Conservation (phyloP, 2,329 filamentous ascomycete genomes). For the Fusarium sulawesiense region DNA sequence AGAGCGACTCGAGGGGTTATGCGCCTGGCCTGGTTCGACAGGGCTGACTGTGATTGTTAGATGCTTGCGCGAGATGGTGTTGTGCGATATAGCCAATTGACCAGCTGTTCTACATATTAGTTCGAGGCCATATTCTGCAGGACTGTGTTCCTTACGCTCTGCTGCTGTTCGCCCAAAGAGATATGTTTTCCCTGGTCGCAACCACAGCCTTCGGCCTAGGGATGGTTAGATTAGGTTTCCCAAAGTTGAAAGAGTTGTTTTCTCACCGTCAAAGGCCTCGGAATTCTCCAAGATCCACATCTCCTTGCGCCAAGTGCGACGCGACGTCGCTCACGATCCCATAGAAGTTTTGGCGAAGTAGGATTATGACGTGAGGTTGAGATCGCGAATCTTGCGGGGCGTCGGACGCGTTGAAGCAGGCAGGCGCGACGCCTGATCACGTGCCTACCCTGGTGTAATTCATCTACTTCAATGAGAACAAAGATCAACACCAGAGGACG, state of each 20-base stretch:
- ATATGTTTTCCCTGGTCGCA: slow-evolving; percentile 86
- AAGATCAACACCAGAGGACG: background rate
- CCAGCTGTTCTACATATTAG: slow-evolving; percentile 61
- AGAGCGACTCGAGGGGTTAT: slow-evolving; percentile 73
- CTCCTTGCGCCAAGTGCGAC: slow-evolving; percentile 30
- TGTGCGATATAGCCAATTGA: slow-evolving; percentile 77
- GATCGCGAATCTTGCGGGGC: slow-evolving; percentile 43
- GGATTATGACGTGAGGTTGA: slow-evolving; percentile 43
- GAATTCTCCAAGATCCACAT: slow-evolving; percentile 76
- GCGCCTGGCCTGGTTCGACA: slow-evolving; percentile 74
- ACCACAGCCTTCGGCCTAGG: slow-evolving; percentile 73
- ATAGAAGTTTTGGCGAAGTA: slow-evolving; percentile 17
- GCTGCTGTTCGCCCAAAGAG: slow-evolving; percentile 83
- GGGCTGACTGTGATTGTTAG: slow-evolving; percentile 78
- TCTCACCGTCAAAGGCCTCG: slow-evolving; percentile 61
- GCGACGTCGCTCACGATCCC: slow-evolving; percentile 32
- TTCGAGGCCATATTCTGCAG: background rate
- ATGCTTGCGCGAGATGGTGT: slow-evolving; percentile 90
- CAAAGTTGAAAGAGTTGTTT: background rate
- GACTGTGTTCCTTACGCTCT: slow-evolving; percentile 63
- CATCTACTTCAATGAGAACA: background rate
- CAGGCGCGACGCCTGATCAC: slow-evolving; percentile 43
- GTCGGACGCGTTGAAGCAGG: slow-evolving; percentile 28
- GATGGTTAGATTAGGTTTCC: slow-evolving; percentile 13
- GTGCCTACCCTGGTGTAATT: slow-evolving; percentile 24